Evolutionary conservation across 1,284 basidiomycete species (phyloP).

Genomic region (Cryptococcus hybrid): DNA sequence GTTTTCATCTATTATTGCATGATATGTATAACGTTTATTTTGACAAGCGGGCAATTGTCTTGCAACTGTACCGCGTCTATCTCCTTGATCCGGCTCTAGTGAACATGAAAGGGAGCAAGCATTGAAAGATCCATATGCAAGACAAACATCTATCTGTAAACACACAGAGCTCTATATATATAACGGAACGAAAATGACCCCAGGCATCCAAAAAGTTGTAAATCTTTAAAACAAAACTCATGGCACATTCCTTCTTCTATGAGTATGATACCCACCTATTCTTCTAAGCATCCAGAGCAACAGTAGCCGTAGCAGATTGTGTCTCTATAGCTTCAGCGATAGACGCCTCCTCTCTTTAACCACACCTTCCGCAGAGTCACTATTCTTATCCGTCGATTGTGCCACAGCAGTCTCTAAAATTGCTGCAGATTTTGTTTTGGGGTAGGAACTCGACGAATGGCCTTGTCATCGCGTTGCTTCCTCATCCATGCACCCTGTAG

Average conservation of each 20-base stretch:
- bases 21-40: not conserved
- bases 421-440: not conserved
- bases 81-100: too few relatives aligned
- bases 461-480: slow-evolving; percentile 40
- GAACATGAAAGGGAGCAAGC: too few relatives aligned
- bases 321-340: not conserved
- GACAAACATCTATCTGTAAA: too few relatives aligned
- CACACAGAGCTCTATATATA: not conserved
- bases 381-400: not conserved
- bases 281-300: too few relatives aligned
- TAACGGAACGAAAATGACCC: too few relatives aligned
- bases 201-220: too few relatives aligned
- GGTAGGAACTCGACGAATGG: slow-evolving; percentile 17
- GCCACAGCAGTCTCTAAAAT: not conserved
- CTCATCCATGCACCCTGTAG: slow-evolving; percentile 46
- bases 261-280: too few relatives aligned
- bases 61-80: too few relatives aligned
- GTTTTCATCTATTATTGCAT: not conserved
- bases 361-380: not conserved
- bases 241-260: too few relatives aligned
- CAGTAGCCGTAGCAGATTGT: not conserved
- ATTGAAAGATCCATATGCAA: too few relatives aligned
- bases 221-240: too few relatives aligned
- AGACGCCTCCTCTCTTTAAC: not conserved
- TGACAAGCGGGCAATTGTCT: too few relatives aligned